Percentiles rank a stretch among this genome's conserved stretches.
phyloP scores from a whole-genome alignment of 345 rosid species.

The Mercurialis annua region DNA sequence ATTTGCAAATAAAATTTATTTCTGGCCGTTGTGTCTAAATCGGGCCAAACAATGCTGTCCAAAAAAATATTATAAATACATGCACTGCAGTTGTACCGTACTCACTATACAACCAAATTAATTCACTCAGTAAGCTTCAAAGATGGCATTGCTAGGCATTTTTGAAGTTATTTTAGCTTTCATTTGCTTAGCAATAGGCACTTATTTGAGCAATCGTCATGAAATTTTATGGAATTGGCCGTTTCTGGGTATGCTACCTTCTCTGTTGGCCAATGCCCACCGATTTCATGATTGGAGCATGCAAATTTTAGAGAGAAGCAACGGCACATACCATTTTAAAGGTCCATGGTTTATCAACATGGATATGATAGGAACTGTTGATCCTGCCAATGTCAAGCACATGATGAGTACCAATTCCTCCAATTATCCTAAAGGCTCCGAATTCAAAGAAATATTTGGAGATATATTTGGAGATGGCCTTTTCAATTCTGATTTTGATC shows the following conservation, averaged over 20 bases:
- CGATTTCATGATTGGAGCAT: conserved; percentile 34
- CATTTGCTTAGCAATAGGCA: background rate
- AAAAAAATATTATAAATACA: no score
- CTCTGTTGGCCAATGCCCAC: conserved; percentile 25
- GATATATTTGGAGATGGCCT: conserved; percentile 60
- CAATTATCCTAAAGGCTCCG: conserved; percentile 57
- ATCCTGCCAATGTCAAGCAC: conserved; percentile 56
- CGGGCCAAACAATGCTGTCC: no score
- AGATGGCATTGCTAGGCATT: background rate
- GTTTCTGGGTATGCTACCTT: conserved; percentile 55
- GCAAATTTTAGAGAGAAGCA: conserved; percentile 20
- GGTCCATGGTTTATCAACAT: conserved; percentile 36
- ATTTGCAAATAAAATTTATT: no score
- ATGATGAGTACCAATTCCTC: conserved; percentile 51
- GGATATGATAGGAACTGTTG: conserved; percentile 38
- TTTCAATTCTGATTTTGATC: conserved; percentile 41
- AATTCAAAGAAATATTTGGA: conserved; percentile 48
- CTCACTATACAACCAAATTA: no score
- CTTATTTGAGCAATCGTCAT: background rate
- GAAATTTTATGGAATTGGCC: conserved; percentile 35
- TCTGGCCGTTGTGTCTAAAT: no score
- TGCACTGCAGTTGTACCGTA: no score
- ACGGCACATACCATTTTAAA: conserved; percentile 33
- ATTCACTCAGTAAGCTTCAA: no score
- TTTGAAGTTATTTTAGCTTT: background rate